Evolutionary conservation across 2,329 filamentous ascomycete genomes (phyloP).

Genomic region (Biscogniauxia mediterranea): DNA sequence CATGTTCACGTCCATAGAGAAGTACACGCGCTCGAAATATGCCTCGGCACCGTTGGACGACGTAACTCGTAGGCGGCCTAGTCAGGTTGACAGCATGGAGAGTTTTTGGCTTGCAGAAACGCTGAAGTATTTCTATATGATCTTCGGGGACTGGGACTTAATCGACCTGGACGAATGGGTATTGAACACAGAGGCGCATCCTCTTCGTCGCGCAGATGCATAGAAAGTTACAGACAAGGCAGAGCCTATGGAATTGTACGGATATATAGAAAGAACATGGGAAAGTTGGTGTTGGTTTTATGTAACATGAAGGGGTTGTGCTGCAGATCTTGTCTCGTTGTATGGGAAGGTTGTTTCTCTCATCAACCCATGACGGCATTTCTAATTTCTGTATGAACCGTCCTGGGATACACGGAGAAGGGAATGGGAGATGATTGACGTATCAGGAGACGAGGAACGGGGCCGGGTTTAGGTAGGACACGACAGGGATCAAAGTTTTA

Average conservation of each 20-base stretch:
- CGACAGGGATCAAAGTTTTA: too few species aligned
- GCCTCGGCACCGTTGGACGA: slow-evolving; percentile 67
- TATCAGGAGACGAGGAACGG: too few species aligned
- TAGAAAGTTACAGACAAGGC: neutral
- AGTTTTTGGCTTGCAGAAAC: slow-evolving; percentile 73
- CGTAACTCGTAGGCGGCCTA: slow-evolving; percentile 45
- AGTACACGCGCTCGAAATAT: slow-evolving; percentile 58
- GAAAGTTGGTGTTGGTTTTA: slow-evolving; percentile 2
- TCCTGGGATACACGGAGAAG: too few species aligned
- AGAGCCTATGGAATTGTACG: neutral
- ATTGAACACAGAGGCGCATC: slow-evolving; percentile 57
- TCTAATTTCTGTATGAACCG: too few species aligned
- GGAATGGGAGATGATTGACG: too few species aligned
- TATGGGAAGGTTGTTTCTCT: too few species aligned
- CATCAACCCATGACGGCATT: too few species aligned
- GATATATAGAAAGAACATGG: neutral
- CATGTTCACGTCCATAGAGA: slow-evolving; percentile 67
- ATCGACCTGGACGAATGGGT: slow-evolving; percentile 63
- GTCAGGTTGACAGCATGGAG: slow-evolving; percentile 58
- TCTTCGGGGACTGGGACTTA: slow-evolving; percentile 58
- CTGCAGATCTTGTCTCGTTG: too few species aligned
- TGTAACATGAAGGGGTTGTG: neutral
- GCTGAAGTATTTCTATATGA: slow-evolving; percentile 65
- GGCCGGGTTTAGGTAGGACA: too few species aligned
- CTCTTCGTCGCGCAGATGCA: slow-evolving; percentile 39